A percentile compares a stretch with the other conserved stretches of the same genome.
Evolutionary conservation across 352 stramenopile genomes (phyloP).

Genomic region (Phytophthora syringae): DNA sequence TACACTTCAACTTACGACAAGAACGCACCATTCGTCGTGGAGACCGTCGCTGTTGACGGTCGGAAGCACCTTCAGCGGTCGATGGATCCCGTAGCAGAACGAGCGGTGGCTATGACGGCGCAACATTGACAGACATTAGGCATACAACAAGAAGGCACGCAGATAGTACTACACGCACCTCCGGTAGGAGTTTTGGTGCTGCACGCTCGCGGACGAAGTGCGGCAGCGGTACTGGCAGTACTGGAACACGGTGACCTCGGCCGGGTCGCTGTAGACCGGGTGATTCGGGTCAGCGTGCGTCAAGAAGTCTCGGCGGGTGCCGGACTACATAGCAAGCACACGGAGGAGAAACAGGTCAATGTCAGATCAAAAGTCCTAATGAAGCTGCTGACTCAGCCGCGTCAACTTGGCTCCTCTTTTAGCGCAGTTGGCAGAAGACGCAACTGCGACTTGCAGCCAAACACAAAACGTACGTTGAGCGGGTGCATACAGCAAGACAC

Average conservation of each 20-base stretch:
- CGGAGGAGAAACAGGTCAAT: conserved; percentile 14
- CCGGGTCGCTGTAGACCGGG: conserved; percentile 65
- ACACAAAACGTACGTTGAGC: conserved; percentile 55
- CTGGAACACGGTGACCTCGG: conserved; percentile 67
- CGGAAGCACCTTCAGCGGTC: conserved; percentile 60
- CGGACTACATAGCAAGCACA: conserved; percentile 37
- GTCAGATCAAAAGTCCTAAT: conserved; percentile 10
- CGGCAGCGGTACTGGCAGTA: conserved; percentile 76
- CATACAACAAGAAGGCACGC: no score
- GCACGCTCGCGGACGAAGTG: conserved; percentile 77
- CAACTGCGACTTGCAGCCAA: conserved; percentile 11
- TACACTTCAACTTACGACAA: conserved; percentile 11
- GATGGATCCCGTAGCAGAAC: conserved; percentile 76
- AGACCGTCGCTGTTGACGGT: conserved; percentile 73
- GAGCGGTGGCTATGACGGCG: conserved; percentile 45
- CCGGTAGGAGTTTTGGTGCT: conserved; percentile 82
- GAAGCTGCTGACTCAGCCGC: conserved; percentile 9
- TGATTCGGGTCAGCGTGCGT: conserved; percentile 64
- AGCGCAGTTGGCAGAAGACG: background rate
- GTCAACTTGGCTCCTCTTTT: background rate
- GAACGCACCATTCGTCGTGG: conserved; percentile 47
- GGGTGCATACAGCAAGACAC: conserved; percentile 85
- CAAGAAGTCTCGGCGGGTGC: conserved; percentile 64
- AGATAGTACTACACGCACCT: conserved; percentile 43
- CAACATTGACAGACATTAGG: conserved; percentile 10